Base-by-base conservation (phyloP, 176 grass and related monocot species). In the Zoysia pacifica region DNA sequence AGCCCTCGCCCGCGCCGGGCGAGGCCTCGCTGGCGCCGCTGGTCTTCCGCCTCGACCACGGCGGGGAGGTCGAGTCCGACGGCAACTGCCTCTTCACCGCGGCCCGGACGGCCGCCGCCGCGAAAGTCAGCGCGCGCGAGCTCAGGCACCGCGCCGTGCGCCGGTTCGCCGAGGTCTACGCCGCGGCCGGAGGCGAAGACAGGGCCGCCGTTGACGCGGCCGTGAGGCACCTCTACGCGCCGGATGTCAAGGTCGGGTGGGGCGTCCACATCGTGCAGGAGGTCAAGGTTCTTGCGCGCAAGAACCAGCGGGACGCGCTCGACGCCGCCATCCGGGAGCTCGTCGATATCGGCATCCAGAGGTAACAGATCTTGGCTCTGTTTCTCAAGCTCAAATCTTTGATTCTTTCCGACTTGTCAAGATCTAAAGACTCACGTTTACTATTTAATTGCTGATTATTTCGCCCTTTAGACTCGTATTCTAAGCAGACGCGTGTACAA, bases 41-140 rank as follows among this genome's bases (percentile, higher is more conserved):
- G 77, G 84, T 91, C 55, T 89, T 94, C 79, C 80, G 90, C 62
- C 87, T 97, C 35, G 91, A 92, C 63, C 91, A 97, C 65, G 88
- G 81, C 74, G 88, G 92, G 9, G 90, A 94, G 81, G 92, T 98
- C 42, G 90, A 94, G n/a, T 77, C 92, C 51, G 92, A 98, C n/a
- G 90, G 95, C 18, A 98, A 98, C 81, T 98, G 90, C 81, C 88
- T 93, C 63, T 98, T 98, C 81, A 93, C 95, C 5, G 90, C 95
- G 4, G 88, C 79, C 1, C 82, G 88, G 46, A 85, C 81, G 78
- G 88, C 88, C 19, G 89, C 93, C 38, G 63, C 77, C 7, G 45
- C 85, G 38, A 93, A 92, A 83, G 70, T 72, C 74, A 71, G 70
- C 9, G 81, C 90, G 39, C 79, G 90, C 41, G 86, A 91, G 47